Conservation (phyloP, 2,329 filamentous ascomycete species). For the Botrytis medusae region DNA sequence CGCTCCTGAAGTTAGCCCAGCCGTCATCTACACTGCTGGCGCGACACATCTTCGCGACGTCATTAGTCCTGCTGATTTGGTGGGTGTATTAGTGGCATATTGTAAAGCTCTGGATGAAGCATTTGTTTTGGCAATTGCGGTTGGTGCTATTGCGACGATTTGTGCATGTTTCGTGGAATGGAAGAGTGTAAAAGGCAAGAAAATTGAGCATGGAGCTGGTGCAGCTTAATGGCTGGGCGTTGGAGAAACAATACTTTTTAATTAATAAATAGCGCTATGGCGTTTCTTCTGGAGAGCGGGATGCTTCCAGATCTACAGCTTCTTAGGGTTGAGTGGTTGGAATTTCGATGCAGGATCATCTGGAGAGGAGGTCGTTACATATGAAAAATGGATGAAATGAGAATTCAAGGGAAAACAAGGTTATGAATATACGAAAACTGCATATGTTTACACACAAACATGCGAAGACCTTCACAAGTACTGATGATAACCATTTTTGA, state of each 20-base stretch:
- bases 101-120: conserved; percentile 33
- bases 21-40: conserved; percentile 44
- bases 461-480: background rate
- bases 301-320: background rate
- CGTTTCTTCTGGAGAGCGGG: background rate
- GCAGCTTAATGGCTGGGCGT: conserved; percentile 25
- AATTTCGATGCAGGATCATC: background rate
- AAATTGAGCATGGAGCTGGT: conserved; percentile 27
- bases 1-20: conserved; percentile 41
- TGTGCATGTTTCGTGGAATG: conserved; percentile 38
- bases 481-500: background rate
- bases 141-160: conserved; percentile 34
- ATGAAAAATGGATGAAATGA: background rate
- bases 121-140: conserved; percentile 37
- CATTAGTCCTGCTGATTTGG: conserved; percentile 40
- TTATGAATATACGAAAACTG: background rate
- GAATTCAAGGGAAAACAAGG: background rate
- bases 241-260: background rate
- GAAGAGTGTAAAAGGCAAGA: conserved; percentile 40
- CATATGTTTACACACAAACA: background rate
- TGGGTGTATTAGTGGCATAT: conserved; percentile 46
- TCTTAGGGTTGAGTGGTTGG: too few species aligned
- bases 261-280: background rate
- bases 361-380: background rate
- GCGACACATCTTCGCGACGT: conserved; percentile 44